A percentile compares a stretch with the other conserved stretches of the same genome.
These are phyloP conservation scores for Trichoderma harzianum DNA, from an alignment of 2,329 filamentous ascomycete species.

Conservation along the genomic window DNA sequence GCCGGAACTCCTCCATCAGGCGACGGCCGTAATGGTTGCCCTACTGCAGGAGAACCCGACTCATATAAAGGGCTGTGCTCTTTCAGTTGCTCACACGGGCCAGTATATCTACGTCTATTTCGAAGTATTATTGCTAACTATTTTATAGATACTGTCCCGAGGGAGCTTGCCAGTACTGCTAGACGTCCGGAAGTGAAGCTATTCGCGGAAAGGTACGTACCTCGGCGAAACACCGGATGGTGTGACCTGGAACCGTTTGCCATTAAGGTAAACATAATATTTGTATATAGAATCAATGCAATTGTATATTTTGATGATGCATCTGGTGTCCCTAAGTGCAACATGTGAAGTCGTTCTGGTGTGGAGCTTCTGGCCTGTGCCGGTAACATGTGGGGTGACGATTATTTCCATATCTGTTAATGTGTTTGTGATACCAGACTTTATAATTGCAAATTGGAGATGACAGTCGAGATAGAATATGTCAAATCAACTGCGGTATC, in stretches of 20 bases:
- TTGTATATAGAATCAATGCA: neutral
- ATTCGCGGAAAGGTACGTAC: neutral
- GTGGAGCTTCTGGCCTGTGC: no score
- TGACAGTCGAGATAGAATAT: no score
- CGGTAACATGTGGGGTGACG: no score
- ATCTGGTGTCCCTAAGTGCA: no score
- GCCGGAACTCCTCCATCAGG: constrained; percentile 26
- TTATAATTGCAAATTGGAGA: no score
- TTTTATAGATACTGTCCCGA: constrained; percentile 39
- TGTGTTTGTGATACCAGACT: no score
- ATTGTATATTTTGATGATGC: neutral
- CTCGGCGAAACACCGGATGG: neutral
- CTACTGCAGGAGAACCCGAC: constrained; percentile 31
- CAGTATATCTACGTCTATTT: no score
- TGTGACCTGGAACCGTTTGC: neutral
- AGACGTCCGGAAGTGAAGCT: neutral
- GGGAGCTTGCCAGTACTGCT: constrained; percentile 27
- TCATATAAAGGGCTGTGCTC: constrained; percentile 44
- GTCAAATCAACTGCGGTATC: no score
- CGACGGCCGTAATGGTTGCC: constrained; percentile 31
- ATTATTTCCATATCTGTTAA: no score
- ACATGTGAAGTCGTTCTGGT: no score
- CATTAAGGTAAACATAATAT: neutral
- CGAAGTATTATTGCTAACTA: neutral
- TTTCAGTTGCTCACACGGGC: constrained; percentile 16